phyloP scores from a whole-genome alignment of 177 flowering plant genomes.

The Vitis hybrid region DNA sequence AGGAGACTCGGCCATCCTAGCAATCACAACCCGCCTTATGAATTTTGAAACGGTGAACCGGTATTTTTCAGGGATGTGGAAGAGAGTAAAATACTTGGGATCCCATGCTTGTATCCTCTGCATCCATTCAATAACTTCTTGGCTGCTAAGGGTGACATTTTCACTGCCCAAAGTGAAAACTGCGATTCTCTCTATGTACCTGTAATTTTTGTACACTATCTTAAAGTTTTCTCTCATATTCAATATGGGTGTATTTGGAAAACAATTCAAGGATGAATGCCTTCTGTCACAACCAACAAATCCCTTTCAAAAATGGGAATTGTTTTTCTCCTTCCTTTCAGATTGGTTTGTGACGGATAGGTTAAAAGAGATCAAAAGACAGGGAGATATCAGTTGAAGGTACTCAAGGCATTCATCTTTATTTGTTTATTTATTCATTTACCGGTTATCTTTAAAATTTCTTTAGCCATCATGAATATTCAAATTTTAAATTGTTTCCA shows the following conservation, averaged over 20 bases:
- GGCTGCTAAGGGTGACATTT: constrained; percentile 21
- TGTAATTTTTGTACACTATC: constrained; percentile 21
- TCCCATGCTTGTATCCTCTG: constrained; percentile 82
- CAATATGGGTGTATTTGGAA: not conserved
- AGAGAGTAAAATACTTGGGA: constrained; percentile 75
- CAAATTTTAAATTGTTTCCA: constrained; percentile 9
- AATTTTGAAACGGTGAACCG: constrained; percentile 63
- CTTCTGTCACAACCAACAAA: no score
- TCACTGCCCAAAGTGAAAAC: constrained; percentile 50
- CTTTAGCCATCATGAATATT: not conserved
- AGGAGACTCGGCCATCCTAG: constrained; percentile 87
- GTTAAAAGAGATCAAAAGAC: not conserved
- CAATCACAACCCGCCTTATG: constrained; percentile 71
- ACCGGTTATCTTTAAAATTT: no score
- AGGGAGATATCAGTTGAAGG: not conserved
- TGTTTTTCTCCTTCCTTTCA: no score
- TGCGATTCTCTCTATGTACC: constrained; percentile 84
- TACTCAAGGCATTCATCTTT: not conserved
- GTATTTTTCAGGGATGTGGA: constrained; percentile 65
- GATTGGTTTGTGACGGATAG: not conserved
- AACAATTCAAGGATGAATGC: not conserved
- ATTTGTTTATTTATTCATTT: not conserved
- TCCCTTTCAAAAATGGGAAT: no score
- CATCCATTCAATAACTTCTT: constrained; percentile 76
- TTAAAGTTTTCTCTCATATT: constrained; percentile 1